Conservation (phyloP, 306 rosid genomes). For the Betula pendula region DNA sequence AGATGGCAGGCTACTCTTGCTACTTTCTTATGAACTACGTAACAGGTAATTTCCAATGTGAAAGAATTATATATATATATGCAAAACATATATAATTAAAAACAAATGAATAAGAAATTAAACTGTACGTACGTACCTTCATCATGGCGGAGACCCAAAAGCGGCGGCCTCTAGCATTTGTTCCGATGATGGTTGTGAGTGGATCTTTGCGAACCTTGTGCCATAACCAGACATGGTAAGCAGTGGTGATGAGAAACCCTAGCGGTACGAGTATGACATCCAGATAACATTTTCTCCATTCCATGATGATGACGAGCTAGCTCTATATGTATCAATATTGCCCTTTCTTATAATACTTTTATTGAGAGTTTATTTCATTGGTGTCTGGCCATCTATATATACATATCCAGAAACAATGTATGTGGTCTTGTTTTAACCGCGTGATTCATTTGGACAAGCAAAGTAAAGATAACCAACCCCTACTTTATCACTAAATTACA, state of each 20-base stretch:
- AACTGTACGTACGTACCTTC: constrained; percentile 64
- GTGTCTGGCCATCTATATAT: constrained; percentile 39
- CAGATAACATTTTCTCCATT: constrained; percentile 85
- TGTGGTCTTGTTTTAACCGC: constrained; percentile 48
- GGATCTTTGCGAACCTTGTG: constrained; percentile 67
- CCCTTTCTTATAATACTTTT: neutral
- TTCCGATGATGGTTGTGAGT: constrained; percentile 71
- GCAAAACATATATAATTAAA: too few species aligned
- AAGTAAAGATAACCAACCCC: constrained; percentile 12
- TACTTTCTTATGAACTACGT: neutral
- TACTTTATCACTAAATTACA: constrained; percentile 39
- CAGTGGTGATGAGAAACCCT: constrained; percentile 51
- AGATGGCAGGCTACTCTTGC: neutral
- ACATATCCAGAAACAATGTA: constrained; percentile 36
- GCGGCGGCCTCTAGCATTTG: constrained; percentile 70
- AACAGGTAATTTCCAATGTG: neutral
- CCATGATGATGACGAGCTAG: too few species aligned
- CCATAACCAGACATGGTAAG: constrained; percentile 84
- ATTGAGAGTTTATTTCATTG: too few species aligned
- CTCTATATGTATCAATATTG: neutral
- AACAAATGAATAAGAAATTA: too few species aligned
- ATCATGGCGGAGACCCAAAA: constrained; percentile 82
- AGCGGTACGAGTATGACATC: constrained; percentile 82
- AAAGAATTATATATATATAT: too few species aligned
- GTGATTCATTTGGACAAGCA: constrained; percentile 25